Evolutionary conservation across 2,329 filamentous ascomycete genomes (phyloP), one percentile per base, ranked within the genome.

Genomic region (Pseudogymnoascus sp.): DNA sequence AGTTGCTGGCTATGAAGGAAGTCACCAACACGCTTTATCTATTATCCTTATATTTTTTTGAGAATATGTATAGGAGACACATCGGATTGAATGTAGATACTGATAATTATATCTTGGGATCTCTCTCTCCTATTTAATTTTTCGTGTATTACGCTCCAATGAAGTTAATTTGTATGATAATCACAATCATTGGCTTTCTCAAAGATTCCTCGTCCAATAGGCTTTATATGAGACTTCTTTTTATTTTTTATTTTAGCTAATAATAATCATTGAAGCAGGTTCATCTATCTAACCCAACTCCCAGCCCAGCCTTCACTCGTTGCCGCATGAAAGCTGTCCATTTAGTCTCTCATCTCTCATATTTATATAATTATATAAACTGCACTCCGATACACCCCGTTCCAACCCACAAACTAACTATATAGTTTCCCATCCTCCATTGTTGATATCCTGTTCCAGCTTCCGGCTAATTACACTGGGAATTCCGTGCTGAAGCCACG

Each of bases 371-470:
- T 23, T 23, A 23, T 23, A 23, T 23, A 23, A 18, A 34, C 25
- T 10, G 50, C 28, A 56, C 50, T 34, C 28, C 16, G n/a, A 56
- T 56, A 56, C 25, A 56, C n/a, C 25, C n/a, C 28, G 3, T 56
- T 16, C 50, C 50, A 34, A 56, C n/a, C 14, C 8, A 53, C 46
- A 31, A 16, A 34, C 46, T 10, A 59, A 40, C 78, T 70, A 84
- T 61, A 86, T 81, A n/a, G 86, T 97, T 78, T 99, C 95, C 95
- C 95, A 99, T 0, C 95, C 95, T 0, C 95, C 95, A 70, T 91
- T 97, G 73, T 99, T 99, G 50, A 97, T 91, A 75, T 99, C 95
- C 12, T 91, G 89, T 79, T 99, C 95, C 68, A 99, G 77, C 76
- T 91, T 93, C 68, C 95, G 83, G 67, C 89, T 90, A 73, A 99